Evolutionary conservation across 345 rosid species (phyloP), one percentile per base, ranked within the genome.

Genomic region (Mangifera indica): DNA sequence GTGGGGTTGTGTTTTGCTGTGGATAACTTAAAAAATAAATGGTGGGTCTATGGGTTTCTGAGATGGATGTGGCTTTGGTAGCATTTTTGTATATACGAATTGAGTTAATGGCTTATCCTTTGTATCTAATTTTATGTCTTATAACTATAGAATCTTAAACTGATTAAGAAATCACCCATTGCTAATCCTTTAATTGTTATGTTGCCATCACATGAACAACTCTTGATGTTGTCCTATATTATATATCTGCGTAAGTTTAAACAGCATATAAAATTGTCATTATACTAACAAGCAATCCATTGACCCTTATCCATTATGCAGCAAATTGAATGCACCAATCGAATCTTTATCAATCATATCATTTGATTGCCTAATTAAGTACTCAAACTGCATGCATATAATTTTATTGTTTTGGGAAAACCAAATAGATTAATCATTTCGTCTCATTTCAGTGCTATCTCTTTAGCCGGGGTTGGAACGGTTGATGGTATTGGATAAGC

Each of bases 1-100:
- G 44, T 52, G 48, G 54, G 40, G 57, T 52, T 12, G 42, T 65
- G 45, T 18, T 66, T 51, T 51, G 62, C 12, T 54, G 72, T 55
- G 66, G 66, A 70, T 70, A 59, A 70, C 25, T 17, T 58, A 2
- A 26, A 26, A 37, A 6, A 37, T 26, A 45, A 59, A 46, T 59
- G 44, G 73, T 48, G 57, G 46, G 25, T 10, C 11, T 32, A 55
- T 12, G 2, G 32, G 11, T 53, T 11, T 64, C 12, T 10, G 42
- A n/a, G 34, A 3, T 18, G 51, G 32, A 63, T 22, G 14, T 45
- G 34, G 66, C 21, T 15, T 63, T 45, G 18, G 32, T 7, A 32
- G 29, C 1, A 13, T n/a, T 14, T 37, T 7, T 37, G 4, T 14
- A 44, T 42, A 49, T 49, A 49, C 2, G 2, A 49, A 57, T 10